Evolutionary conservation across 257 asterid species (phyloP).

Genomic region (Ligustrum vulgare): DNA sequence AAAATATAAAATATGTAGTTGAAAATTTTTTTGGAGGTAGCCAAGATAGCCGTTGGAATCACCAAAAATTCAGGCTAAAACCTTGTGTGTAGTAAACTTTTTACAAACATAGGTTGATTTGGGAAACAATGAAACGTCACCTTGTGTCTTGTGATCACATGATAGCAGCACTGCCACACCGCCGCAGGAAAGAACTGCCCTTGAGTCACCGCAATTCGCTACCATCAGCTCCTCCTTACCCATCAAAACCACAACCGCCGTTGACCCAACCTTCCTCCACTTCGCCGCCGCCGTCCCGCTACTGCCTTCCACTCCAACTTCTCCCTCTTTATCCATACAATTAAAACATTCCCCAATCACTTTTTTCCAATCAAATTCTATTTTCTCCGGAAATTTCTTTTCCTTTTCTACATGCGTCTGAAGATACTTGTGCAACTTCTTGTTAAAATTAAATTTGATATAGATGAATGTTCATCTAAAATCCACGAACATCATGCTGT

Average conservation of each 20-base stretch:
- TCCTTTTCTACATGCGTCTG: slow-evolving; percentile 28
- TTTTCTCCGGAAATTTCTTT: background rate
- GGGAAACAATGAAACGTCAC: slow-evolving; percentile 21
- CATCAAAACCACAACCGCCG: slow-evolving; percentile 51
- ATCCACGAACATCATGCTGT: no score
- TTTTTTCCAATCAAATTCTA: slow-evolving; percentile 37
- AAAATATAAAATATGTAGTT: no score
- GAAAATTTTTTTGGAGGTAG: no score
- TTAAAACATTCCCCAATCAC: slow-evolving; percentile 42
- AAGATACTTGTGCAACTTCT: slow-evolving; percentile 35
- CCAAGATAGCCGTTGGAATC: no score
- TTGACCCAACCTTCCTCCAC: slow-evolving; percentile 37
- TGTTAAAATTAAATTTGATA: no score
- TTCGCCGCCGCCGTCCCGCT: background rate
- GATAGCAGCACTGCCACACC: slow-evolving; percentile 46
- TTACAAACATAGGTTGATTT: no score
- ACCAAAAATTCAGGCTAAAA: no score
- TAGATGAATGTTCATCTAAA: no score
- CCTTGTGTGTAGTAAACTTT: no score
- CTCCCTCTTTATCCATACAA: slow-evolving; percentile 34
- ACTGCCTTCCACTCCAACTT: background rate
- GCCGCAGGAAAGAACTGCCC: slow-evolving; percentile 55
- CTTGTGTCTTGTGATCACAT: slow-evolving; percentile 56
- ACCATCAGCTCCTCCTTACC: slow-evolving; percentile 53
- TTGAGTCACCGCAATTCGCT: slow-evolving; percentile 64